phyloP scores from a whole-genome alignment of 2,329 filamentous ascomycete genomes.

The Ceratocystis eucalypticola region DNA sequence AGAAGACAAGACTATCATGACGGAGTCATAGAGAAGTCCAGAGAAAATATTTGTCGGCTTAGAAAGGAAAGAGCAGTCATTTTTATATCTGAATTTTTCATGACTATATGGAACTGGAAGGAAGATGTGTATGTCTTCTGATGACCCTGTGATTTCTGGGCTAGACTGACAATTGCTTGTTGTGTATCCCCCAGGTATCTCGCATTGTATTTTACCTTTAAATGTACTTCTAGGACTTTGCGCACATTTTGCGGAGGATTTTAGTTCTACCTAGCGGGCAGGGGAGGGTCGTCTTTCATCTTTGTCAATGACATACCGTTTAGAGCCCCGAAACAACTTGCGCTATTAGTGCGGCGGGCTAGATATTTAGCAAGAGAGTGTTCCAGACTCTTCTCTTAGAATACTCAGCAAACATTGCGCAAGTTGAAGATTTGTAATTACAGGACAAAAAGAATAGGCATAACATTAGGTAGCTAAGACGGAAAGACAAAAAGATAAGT shows the following conservation, averaged over 20 bases:
- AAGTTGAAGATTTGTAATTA: not conserved
- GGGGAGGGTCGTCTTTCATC: not conserved
- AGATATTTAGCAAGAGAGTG: not conserved
- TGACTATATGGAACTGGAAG: not conserved
- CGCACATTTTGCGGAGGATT: slow-evolving; percentile 14
- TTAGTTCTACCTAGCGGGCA: not conserved
- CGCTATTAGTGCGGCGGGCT: not conserved
- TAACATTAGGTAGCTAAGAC: not conserved
- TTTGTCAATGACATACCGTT: slow-evolving; percentile 6
- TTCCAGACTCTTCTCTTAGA: not conserved
- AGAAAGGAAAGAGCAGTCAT: not conserved
- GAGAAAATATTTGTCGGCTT: not conserved
- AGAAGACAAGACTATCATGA: slow-evolving; percentile 1
- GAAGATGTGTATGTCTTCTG: not conserved
- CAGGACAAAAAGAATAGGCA: not conserved
- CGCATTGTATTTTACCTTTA: not conserved
- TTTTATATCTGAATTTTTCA: slow-evolving; percentile 8
- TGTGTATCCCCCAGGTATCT: not conserved
- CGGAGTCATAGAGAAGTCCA: not conserved
- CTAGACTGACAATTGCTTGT: not conserved
- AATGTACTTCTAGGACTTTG: not conserved
- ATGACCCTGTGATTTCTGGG: not conserved
- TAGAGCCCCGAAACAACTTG: not conserved
- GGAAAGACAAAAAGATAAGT: not conserved
- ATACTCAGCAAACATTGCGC: not conserved